Percentiles rank a stretch among this genome's conserved stretches.
phyloP scores from a whole-genome alignment of 2,329 filamentous ascomycete species.

The Pseudogymnoascus sp. region DNA sequence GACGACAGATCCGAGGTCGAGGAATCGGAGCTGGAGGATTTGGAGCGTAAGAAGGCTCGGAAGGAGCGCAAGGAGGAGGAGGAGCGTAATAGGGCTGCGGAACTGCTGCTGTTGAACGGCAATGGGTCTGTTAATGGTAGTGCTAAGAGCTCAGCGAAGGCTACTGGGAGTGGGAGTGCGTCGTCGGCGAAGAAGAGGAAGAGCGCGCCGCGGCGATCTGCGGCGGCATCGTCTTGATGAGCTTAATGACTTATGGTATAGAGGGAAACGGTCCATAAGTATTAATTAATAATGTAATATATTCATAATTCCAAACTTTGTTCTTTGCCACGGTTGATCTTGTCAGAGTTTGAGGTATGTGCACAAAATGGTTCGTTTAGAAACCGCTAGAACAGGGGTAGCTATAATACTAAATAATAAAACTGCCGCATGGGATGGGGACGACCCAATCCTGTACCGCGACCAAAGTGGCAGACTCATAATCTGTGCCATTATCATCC shows the following conservation, averaged over 20 bases:
- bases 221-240: background rate
- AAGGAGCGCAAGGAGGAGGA: slow-evolving; percentile 24
- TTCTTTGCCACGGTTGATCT: background rate
- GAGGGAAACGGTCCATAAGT: background rate
- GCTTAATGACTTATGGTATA: background rate
- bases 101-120: slow-evolving; percentile 6
- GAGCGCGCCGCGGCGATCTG: background rate
- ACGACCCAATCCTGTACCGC: too few species aligned
- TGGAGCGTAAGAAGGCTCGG: slow-evolving; percentile 24
- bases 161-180: background rate
- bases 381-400: too few species aligned
- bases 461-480: too few species aligned
- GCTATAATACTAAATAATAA: too few species aligned
- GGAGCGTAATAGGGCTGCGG: slow-evolving; percentile 11
- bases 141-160: background rate
- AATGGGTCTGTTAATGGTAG: background rate
- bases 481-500: too few species aligned
- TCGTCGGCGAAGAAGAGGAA: slow-evolving; percentile 15
- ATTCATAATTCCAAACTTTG: background rate
- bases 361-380: background rate
- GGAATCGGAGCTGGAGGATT: slow-evolving; percentile 34
- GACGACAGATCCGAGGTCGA: slow-evolving; percentile 67
- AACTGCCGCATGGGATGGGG: too few species aligned
- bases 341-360: background rate
- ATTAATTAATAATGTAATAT: slow-evolving; percentile 3